These are phyloP conservation scores for Penicillium sp. DNA, from an alignment of 2,329 filamentous ascomycete species.

Conservation along the genomic window DNA sequence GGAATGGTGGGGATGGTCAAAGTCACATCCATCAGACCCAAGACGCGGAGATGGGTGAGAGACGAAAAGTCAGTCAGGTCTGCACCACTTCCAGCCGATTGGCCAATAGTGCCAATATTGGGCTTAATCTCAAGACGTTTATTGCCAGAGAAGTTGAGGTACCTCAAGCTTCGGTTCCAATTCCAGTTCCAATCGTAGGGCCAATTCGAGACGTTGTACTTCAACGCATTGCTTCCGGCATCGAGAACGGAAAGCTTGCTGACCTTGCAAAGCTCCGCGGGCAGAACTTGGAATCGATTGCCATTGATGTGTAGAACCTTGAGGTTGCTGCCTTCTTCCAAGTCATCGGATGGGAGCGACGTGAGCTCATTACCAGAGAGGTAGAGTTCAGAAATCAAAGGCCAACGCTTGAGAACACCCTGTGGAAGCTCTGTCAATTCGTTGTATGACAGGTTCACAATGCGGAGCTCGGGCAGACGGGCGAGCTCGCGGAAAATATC, in stretches of 20 bases:
- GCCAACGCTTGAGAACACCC: conserved; percentile 84
- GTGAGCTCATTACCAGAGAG: conserved; percentile 94
- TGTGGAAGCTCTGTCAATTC: conserved; percentile 90
- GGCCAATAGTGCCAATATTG: conserved; percentile 58
- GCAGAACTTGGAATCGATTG: conserved; percentile 96
- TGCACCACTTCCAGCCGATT: conserved; percentile 57
- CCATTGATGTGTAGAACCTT: conserved; percentile 93
- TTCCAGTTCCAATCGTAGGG: conserved; percentile 99
- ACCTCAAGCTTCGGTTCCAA: conserved; percentile 91
- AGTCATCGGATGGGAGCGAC: conserved; percentile 85
- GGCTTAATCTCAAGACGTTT: conserved; percentile 89
- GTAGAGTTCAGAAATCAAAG: conserved; percentile 86
- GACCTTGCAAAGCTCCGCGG: conserved; percentile 91
- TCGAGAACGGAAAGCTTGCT: conserved; percentile 90
- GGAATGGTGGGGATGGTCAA: conserved; percentile 90
- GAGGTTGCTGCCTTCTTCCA: conserved; percentile 84
- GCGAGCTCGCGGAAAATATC: conserved; percentile 93
- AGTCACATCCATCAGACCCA: conserved; percentile 97
- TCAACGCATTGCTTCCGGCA: conserved; percentile 90
- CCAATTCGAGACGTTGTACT: conserved; percentile 99
- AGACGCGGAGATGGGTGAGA: conserved; percentile 77
- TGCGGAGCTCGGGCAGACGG: conserved; percentile 76
- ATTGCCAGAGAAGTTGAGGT: conserved; percentile 95
- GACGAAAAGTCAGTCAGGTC: conserved; percentile 89
- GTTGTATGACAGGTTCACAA: conserved; percentile 94